Evolutionary conservation across 2,329 filamentous ascomycete species (phyloP), one percentile per base, ranked within the genome.

Genomic region (Colletotrichum liriopes): DNA sequence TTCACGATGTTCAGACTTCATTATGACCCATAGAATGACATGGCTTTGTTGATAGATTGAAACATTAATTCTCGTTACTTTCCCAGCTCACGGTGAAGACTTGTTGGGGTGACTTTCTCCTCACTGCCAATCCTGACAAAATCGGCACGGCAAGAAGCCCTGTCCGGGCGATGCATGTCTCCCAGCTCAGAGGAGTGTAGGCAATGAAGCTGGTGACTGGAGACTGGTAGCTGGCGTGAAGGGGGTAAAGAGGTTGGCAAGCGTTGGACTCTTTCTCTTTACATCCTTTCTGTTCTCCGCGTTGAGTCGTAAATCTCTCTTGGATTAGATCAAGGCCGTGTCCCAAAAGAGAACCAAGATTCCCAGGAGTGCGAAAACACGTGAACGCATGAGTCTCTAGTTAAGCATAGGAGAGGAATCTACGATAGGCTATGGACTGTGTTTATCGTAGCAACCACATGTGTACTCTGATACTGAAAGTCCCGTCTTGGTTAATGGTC

Each of bases 21-120:
- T 37, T 9, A 35, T 9, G 29, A 47, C 59, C 29, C 5, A 55
- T 55, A 55, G 52, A 45, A 59, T 45, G 16, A 43, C 56, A 59
- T 32, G 3, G 37, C 32, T 35, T 35, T 55, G 1, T 55, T 55
- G n/a, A 55, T 55, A 55, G 9, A 55, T 55, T n/a, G 52, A 23
- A 37, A 29, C 32, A 23, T 9, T 9, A 32, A 37, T 37, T 5
- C 3, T 2, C n/a, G 5, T 20, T 23, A 55, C 52, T 37, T 5
- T 3, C 52, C 29, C 6, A 8, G 23, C 7, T 7, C 11, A n/a
- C 23, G 32, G 9, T 35, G 5, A n/a, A 23, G 32, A 29, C 14
- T 12, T 52, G 16, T 29, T 5, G 18, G 6, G 11, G 5, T 2
- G 14, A n/a, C 20, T 56, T 23, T 18, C 14, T 12, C n/a, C 3